Evolutionary conservation across 2,329 filamentous ascomycete species (phyloP), one percentile per base, ranked within the genome.

Genomic region (Epichloe typhina): DNA sequence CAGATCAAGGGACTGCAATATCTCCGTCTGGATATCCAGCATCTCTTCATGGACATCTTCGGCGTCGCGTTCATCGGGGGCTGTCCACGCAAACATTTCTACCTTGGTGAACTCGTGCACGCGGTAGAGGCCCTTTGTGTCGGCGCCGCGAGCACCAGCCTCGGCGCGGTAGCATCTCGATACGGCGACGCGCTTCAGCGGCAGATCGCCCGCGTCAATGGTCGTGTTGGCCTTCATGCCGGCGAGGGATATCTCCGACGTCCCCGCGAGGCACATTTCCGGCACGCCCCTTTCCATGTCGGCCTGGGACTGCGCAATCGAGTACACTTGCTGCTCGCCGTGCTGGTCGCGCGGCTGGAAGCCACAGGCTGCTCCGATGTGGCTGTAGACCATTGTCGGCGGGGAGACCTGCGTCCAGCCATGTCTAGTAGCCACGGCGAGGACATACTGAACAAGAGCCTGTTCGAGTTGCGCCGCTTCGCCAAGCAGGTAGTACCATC

Each of bases 61-160:
- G 0, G 80, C 71, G 40, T 66, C 62, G 35, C 61, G 63, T 2
- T 60, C 52, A 49, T 80, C 74, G 1, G 86, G 80, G 33, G 75
- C 60, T 4, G 88, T 85, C 93, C 93, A 98, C 0, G 86, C 89
- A 64, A 98, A 97, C 74, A 98, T 83, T 68, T 98, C 93, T 0
- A 98, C 91, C 66, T 98, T 98, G 31, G 89, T 95, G 69, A 98
- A 98, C 68, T 98, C 93, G 68, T 98, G 93, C 3, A 98, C 93
- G 31, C 93, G 84, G 69, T 97, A 98, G 2, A 98, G 72, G 5
- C 93, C 93, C 69, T 95, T 96, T 2, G 90, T 95, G 59, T 93
- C 88, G 23, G 85, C 83, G 33, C 93, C 93, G 39, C 91, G 77
- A 1, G 89, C 87, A 35, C 93, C 93, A 0, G 93, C 93, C 70